These are phyloP conservation scores for Lepidopterella palustris DNA, from an alignment of 495 filamentous ascomycete genomes.

Conservation along the genomic window DNA sequence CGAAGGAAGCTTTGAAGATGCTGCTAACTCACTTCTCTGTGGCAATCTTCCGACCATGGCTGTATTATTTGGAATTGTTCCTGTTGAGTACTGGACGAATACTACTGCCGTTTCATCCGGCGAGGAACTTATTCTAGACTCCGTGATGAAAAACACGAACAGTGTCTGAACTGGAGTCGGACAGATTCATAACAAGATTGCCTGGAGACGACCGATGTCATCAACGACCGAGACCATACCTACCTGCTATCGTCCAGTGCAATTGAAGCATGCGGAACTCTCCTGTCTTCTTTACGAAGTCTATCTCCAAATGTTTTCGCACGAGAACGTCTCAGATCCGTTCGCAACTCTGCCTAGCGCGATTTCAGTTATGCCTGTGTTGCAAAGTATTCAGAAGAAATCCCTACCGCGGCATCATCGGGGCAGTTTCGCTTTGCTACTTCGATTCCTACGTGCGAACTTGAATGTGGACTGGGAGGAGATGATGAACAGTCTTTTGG, in stretches of 20 bases:
- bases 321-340: background rate
- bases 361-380: background rate
- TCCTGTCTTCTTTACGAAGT: background rate
- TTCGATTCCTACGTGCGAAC: background rate
- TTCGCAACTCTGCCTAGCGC: background rate
- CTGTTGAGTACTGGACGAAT: conserved; percentile 48
- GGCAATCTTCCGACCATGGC: conserved; percentile 43
- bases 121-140: conserved; percentile 11
- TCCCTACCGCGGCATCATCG: background rate
- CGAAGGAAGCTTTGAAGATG: conserved; percentile 8
- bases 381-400: background rate
- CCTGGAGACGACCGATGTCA: background rate
- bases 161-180: background rate
- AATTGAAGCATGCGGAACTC: background rate
- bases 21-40: conserved; percentile 37
- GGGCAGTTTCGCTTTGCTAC: background rate
- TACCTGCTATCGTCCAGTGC: background rate
- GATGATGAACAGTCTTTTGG: background rate
- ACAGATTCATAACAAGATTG: background rate
- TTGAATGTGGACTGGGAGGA: background rate
- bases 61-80: conserved; percentile 43
- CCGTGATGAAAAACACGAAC: background rate
- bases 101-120: conserved; percentile 1
- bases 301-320: background rate
- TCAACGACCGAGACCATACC: background rate